These are phyloP conservation scores for Drosera capensis DNA, from an alignment of 148 eudicot species.

Conservation along the genomic window DNA sequence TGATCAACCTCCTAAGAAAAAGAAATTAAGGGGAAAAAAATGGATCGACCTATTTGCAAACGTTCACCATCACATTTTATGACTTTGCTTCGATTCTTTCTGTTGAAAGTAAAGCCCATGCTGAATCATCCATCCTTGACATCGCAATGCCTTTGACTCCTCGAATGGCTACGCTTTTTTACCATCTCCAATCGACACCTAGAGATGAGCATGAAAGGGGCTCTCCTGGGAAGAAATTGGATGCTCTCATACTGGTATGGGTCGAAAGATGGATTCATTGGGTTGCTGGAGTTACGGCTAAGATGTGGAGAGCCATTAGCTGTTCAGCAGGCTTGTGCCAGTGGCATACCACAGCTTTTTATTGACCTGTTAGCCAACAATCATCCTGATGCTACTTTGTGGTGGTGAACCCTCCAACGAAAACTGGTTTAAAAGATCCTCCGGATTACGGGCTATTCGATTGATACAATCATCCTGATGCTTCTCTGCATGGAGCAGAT, in stretches of 20 bases:
- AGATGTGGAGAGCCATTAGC: slow-evolving; percentile 89
- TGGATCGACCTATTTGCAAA: too few relatives aligned
- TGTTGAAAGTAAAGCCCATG: slow-evolving; percentile 46
- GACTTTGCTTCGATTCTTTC: slow-evolving; percentile 78
- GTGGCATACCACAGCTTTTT: slow-evolving; percentile 87
- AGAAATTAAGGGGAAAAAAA: too few relatives aligned
- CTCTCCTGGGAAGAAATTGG: slow-evolving; percentile 11
- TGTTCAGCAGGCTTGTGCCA: slow-evolving; percentile 83
- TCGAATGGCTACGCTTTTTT: slow-evolving; percentile 65
- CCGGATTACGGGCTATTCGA: too few relatives aligned
- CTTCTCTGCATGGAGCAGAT: slow-evolving; percentile 24
- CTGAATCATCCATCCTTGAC: slow-evolving; percentile 41
- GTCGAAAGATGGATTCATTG: slow-evolving; percentile 76
- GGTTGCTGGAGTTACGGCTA: slow-evolving; percentile 67
- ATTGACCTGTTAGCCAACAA: slow-evolving; percentile 43
- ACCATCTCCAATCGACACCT: slow-evolving; percentile 38
- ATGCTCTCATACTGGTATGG: slow-evolving; percentile 93
- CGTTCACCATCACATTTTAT: too few relatives aligned
- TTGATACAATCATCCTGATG: too few relatives aligned
- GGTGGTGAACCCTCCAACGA: too few relatives aligned
- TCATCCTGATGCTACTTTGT: too few relatives aligned
- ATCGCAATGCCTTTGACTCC: slow-evolving; percentile 77
- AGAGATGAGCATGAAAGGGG: slow-evolving; percentile 25
- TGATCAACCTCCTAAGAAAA: too few relatives aligned
- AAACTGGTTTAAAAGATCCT: too few relatives aligned